Base-by-base conservation (phyloP, 805 yeast species). In the Yamadazyma insecticola region DNA sequence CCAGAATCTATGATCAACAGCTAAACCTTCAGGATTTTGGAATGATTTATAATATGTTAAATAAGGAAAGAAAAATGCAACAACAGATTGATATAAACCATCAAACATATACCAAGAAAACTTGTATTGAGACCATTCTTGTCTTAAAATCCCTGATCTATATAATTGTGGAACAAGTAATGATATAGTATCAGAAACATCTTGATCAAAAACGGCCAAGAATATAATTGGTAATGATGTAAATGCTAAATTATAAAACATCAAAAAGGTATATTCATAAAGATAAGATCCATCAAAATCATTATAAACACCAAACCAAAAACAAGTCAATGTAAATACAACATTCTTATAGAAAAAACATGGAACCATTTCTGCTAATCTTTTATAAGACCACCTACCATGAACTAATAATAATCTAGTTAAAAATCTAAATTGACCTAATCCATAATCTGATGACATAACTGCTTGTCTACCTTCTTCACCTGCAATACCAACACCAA, bases 401-500 rank as follows among this genome's bases (percentile, higher is more conserved):
- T 83, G 94, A 21, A 81, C 86, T 30, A 83, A 57, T 28, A 84
- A 58, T 40, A 83, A 61, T 41, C 88, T 57, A 2, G 76, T 67
- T 43, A 83, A 57, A 54, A 66, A 84, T 40, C 86, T 57, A 62
- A 83, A 83, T 54, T 83, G 92, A 2, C 88, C 94, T 47, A 83
- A 64, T 3, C 88, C 90, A 53, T 81, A 83, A 60, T 83, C 94
- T 0, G 89, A 76, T 1, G 87, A 76, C 94, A 83, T 83, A 7
- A 79, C 92, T 2, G 94, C 94, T 49, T 82, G 89, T 31, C 92
- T 61, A 37, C 94, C 94, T 59, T 83, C 94, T 45, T 81, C 85
- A 42, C 94, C 94, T 5, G 88, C 90, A 48, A 83, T 82, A 41
- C 94, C 94, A 22, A 84, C 80, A 35, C 94, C 94, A 20, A 84